Percentiles rank a stretch among this genome's conserved stretches.
Evolutionary conservation across 495 filamentous ascomycete genomes (phyloP).

Genomic region (Parathielavia appendiculata): DNA sequence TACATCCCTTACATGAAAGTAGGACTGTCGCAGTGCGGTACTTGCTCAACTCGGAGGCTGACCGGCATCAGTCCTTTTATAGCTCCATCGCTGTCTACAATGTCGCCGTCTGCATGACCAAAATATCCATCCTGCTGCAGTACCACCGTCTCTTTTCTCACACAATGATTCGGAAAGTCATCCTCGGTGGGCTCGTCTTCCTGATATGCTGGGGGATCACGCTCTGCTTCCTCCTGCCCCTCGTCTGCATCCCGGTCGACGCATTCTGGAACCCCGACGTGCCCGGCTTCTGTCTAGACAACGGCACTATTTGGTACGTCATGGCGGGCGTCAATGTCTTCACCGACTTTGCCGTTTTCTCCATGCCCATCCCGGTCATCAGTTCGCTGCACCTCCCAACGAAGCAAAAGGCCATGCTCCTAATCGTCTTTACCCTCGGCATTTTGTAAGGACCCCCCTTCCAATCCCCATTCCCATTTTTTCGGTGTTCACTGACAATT

Average conservation of each 20-base stretch:
- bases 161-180: conserved; percentile 27
- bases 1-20: conserved; percentile 28
- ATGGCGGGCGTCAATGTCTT: conserved; percentile 37
- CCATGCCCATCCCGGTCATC: conserved; percentile 29
- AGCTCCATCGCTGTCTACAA: conserved; percentile 35
- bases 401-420: conserved; percentile 45
- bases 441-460: conserved; percentile 34
- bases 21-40: no score
- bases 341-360: conserved; percentile 27
- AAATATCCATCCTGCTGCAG: conserved; percentile 35
- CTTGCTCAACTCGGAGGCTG: background rate
- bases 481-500: no score
- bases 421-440: conserved; percentile 43
- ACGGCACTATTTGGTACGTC: conserved; percentile 35
- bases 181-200: conserved; percentile 30
- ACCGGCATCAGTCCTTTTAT: conserved; percentile 32
- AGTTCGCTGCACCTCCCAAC: conserved; percentile 33
- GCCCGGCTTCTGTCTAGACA: conserved; percentile 30
- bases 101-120: conserved; percentile 27
- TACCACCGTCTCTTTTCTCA: conserved; percentile 37
- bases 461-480: background rate
- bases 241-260: conserved; percentile 33
- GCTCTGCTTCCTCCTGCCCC: conserved; percentile 26
- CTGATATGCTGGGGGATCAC: conserved; percentile 33
- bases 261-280: conserved; percentile 34